Conservation (phyloP, 1,284 basidiomycete genomes). For the Coniferiporia weirii region DNA sequence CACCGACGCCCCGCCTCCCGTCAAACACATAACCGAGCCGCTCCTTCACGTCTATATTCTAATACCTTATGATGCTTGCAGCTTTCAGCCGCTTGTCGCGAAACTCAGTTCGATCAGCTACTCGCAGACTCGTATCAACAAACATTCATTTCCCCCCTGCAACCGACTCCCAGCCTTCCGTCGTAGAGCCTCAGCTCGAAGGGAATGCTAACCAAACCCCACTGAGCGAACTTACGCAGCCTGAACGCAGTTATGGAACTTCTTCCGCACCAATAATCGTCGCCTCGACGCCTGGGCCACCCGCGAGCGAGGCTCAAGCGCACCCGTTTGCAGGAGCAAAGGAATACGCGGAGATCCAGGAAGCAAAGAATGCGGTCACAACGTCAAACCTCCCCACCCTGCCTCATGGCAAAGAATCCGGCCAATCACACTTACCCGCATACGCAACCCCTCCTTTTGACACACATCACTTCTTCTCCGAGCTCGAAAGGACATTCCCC, state of each 20-base stretch:
- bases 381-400: slow-evolving; percentile 14
- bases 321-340: slow-evolving; percentile 18
- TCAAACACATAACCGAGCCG: not conserved
- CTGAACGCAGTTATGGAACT: not conserved
- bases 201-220: not conserved
- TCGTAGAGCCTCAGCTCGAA: slow-evolving; percentile 3
- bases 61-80: slow-evolving; percentile 8
- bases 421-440: not conserved
- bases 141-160: slow-evolving; percentile 10
- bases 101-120: not conserved
- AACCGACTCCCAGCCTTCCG: not conserved
- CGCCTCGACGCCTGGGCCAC: slow-evolving; percentile 3
- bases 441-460: slow-evolving; percentile 17
- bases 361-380: slow-evolving; percentile 1
- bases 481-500: slow-evolving; percentile 66
- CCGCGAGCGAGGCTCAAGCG: slow-evolving; percentile 13
- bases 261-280: not conserved
- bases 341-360: slow-evolving; percentile 19
- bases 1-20: not conserved
- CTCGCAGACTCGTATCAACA: slow-evolving; percentile 4
- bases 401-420: not conserved
- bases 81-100: slow-evolving; percentile 1
- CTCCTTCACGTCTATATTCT: not conserved
- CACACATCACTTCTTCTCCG: slow-evolving; percentile 50
- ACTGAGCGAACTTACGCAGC: not conserved